Base-by-base conservation (phyloP, 169 alveolate species). In the Pseudocohnilembus persalinus region DNA sequence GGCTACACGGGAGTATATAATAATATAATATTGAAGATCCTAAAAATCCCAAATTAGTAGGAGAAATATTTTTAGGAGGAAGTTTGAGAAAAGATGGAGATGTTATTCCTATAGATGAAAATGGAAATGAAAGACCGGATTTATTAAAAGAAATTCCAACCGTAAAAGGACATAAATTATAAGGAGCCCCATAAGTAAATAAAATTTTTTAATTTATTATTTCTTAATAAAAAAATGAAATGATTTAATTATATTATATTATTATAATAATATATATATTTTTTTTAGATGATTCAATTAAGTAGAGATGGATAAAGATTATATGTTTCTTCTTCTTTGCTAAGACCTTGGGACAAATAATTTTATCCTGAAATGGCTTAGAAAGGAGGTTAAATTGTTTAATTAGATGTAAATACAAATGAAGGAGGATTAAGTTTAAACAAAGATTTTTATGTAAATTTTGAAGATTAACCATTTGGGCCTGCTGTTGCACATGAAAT, bases 301-400 rank as follows among this genome's bases (percentile, higher is more conserved):
- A 74, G 84, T 80, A 64, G 85, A 26, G 91, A 87, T 33, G 91
- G 91, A 31, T 74, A 76, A 24, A 85, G 91, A 15, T 81, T 87
- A n/a, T 87, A 81, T 77, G 91, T 87, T 75, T 73, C 91, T 80
- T 83, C 88, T 30, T 81, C 88, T 1, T 81, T 87, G 25, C 81
- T 87, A 34, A 77, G 87, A 73, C 81, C 88, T 26, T 87, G 91
- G 91, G 91, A 87, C 83, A 81, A 68, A 15, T 84, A 87, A 80
- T 87, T 87, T 83, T 87, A 87, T 30, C 91, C 91, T 24, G 91
- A 87, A 64, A 87, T 87, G 91, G 81, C 73, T 31, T 65, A 63
- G 27, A 73, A 76, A 1, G 91, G 91, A 4, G 88, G 88, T 35
- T 87, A 68, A 77, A 77, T 77, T 77, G n/a, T 87, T 6, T 83